Base-by-base conservation (phyloP, 805 yeast genomes). In the Hanseniaspora hatyaiensis region DNA sequence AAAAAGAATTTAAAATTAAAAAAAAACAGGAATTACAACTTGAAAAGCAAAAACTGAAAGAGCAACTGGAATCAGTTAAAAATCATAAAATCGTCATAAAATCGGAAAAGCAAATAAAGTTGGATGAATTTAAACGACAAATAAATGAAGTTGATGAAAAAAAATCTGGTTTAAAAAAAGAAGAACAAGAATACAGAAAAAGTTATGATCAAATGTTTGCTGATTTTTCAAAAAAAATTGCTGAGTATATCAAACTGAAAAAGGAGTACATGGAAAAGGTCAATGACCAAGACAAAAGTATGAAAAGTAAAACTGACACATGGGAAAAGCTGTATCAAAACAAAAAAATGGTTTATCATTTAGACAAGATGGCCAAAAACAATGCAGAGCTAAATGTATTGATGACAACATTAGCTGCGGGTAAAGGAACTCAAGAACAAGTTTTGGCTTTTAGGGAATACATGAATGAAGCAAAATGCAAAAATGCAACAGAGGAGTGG, bases 351-450 rank as follows among this genome's bases (percentile, higher is more conserved):
- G 86, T 89, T 54, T 77, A 82, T 3, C 83, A 86, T 55, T 71
- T 89, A 57, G 88, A 88, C 57, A 70, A 81, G 1, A 78, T 89
- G 63, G 96, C 96, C 0, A 72, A 81, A 34, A 69, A 71, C 4
- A 94, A 87, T 57, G 70, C 76, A 0, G 71, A 78, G 4, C 63
- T 89, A 42, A 81, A 78, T 53, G 64, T 72, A 1, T 65, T 89
- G 45, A 87, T 89, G 96, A 78, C 80, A 52, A 73, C 72, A 4
- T 96, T 89, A 2, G 96, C 97, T 0, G 73, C 80, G 49, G 95
- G 95, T 4, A 71, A 69, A 20, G 95, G 96, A 0, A 61, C 77
- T 0, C 73, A 75, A 4, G 78, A 72, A 6, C 89, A 86, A 60
- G 81, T 89, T 15, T 66, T 74, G 20, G 78, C 75, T 39, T 89